phyloP scores from a whole-genome alignment of 108 stramenopile genomes.

The Nannochloropsis gaditana region DNA sequence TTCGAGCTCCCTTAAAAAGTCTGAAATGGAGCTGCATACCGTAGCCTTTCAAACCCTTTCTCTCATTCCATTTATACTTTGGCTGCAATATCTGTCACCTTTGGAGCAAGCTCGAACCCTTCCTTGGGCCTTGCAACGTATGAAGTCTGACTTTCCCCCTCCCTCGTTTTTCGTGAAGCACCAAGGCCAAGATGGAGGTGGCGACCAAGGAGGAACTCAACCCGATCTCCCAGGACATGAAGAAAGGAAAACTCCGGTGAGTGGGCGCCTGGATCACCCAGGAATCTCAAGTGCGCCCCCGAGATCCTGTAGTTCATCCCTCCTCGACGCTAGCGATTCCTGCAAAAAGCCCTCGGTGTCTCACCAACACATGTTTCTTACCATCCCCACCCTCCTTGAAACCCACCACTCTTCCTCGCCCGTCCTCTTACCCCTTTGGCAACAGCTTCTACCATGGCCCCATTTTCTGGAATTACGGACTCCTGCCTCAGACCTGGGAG shows the following conservation, averaged over 20 bases:
- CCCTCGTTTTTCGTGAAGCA: constrained; percentile 49
- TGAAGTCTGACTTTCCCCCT: neutral
- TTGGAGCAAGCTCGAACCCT: too few species aligned
- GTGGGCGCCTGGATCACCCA: neutral
- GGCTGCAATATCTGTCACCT: too few species aligned
- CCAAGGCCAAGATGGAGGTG: constrained; percentile 98
- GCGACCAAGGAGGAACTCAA: constrained; percentile 91
- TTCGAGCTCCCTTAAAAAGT: too few species aligned
- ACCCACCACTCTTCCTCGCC: too few species aligned
- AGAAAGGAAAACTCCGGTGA: constrained; percentile 86
- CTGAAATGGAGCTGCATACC: too few species aligned
- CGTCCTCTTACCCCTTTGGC: neutral
- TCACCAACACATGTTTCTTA: neutral
- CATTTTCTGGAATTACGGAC: constrained; percentile 99
- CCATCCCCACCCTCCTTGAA: neutral
- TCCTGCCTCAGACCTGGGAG: constrained; percentile 99
- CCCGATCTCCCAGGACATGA: constrained; percentile 96
- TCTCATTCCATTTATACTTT: too few species aligned
- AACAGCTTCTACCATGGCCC: constrained; percentile 70
- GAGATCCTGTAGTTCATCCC: too few species aligned
- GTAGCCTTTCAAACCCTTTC: too few species aligned
- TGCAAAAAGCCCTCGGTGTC: neutral
- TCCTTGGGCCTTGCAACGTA: neutral
- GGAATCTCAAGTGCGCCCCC: too few species aligned
- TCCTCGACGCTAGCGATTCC: too few species aligned